These are phyloP conservation scores for Yamadazyma songkhlaensis DNA, from an alignment of 1,139 yeast species.

Conservation along the genomic window DNA sequence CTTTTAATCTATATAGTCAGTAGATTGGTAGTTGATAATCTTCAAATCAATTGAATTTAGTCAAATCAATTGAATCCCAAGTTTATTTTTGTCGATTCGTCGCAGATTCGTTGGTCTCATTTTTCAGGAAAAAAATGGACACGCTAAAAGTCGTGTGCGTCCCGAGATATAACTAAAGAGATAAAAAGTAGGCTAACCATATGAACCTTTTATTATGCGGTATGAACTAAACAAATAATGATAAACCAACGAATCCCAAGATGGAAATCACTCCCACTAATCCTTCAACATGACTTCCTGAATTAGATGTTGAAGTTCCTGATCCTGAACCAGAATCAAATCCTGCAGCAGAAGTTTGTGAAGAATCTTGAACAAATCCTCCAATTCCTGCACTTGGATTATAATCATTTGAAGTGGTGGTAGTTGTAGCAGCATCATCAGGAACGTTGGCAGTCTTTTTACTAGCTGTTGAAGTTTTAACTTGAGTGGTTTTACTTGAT, in stretches of 20 bases:
- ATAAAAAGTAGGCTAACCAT: too few relatives aligned
- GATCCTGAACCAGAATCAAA: conserved; percentile 4
- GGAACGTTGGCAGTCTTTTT: conserved; percentile 13
- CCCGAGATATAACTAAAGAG: too few relatives aligned
- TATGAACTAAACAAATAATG: conserved; percentile 8
- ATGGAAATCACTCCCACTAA: not conserved
- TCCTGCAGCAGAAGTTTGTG: conserved; percentile 12
- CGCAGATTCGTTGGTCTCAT: conserved; percentile 8
- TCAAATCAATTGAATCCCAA: not conserved
- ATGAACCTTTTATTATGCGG: too few relatives aligned
- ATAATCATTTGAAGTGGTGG: conserved; percentile 15
- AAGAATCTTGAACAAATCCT: conserved; percentile 35
- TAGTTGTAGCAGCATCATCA: conserved; percentile 9
- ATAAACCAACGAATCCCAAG: conserved; percentile 14
- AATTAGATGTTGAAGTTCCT: conserved; percentile 6
- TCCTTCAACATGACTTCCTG: conserved; percentile 1
- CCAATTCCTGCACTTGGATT: conserved; percentile 25
- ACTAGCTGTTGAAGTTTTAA: conserved; percentile 12
- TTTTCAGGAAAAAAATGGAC: conserved; percentile 8
- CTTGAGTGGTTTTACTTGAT: conserved; percentile 11
- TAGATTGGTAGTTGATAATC: not conserved
- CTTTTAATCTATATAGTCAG: not conserved
- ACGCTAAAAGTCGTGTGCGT: conserved; percentile 3
- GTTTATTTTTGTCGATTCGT: conserved; percentile 10
- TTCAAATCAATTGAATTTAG: not conserved